Conservation (phyloP, 2,329 filamentous ascomycete species). For the Trichoderma pleuroti region DNA sequence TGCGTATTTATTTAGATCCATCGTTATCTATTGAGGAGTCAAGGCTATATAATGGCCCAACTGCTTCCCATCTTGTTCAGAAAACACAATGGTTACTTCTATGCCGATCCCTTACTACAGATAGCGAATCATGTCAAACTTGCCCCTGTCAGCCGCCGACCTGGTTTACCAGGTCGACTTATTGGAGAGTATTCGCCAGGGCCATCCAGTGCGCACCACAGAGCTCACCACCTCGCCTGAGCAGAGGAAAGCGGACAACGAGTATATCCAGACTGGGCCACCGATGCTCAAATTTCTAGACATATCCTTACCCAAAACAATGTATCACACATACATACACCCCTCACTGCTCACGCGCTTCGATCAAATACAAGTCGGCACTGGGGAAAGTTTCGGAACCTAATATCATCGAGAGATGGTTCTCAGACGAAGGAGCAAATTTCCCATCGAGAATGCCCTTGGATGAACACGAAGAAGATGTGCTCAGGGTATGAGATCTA, state of each 20-base stretch:
- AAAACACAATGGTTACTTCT: background rate
- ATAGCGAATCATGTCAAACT: background rate
- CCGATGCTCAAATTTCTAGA: background rate
- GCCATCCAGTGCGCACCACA: background rate
- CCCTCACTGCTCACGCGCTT: background rate
- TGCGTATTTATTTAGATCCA: background rate
- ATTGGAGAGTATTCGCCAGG: conserved; percentile 8
- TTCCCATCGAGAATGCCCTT: background rate
- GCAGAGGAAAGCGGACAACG: background rate
- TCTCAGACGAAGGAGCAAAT: background rate
- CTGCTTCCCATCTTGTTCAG: background rate
- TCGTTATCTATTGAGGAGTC: background rate
- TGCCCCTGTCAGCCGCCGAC: background rate
- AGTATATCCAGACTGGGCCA: background rate
- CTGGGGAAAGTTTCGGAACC: background rate
- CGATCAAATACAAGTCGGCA: background rate
- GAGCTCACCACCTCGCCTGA: background rate
- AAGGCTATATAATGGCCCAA: background rate
- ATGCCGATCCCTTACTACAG: background rate
- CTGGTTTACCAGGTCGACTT: conserved; percentile 7
- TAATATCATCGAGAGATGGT: conserved; percentile 10
- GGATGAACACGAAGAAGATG: background rate
- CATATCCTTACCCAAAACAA: background rate
- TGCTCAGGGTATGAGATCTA: background rate
- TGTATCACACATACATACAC: background rate